Conservation (phyloP, 805 yeast species). For the Saccharomycopsis microspora region DNA sequence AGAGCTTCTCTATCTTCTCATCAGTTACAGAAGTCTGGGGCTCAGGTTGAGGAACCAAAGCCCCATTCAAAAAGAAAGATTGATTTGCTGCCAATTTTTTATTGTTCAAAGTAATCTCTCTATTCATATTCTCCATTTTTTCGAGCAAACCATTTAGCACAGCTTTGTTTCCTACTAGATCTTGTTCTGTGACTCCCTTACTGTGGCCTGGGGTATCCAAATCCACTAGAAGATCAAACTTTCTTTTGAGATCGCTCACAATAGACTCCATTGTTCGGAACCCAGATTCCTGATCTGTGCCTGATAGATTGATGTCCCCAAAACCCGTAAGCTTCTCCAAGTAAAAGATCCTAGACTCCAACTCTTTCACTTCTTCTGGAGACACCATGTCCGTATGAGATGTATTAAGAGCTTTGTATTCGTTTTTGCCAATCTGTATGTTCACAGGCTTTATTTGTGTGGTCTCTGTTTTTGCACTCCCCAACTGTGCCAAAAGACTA, state of each 20-base stretch:
- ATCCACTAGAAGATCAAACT: conserved; percentile 10
- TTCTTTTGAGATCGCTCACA: conserved; percentile 12
- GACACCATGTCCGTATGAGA: background rate
- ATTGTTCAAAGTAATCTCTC: conserved; percentile 12
- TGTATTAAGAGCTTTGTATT: background rate
- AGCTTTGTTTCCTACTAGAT: conserved; percentile 8
- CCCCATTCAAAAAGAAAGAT: conserved; percentile 5
- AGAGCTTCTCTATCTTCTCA: conserved; percentile 6
- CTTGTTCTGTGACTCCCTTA: background rate
- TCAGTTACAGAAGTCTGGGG: background rate
- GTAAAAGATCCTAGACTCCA: conserved; percentile 11
- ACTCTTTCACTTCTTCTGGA: conserved; percentile 8
- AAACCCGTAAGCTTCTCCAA: conserved; percentile 14
- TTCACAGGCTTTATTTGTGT: background rate
- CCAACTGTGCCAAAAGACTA: background rate
- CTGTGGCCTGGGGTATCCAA: background rate
- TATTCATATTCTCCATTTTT: conserved; percentile 14
- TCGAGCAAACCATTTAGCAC: conserved; percentile 1
- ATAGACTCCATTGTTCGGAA: conserved; percentile 11
- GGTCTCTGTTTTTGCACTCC: background rate
- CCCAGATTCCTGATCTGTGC: background rate
- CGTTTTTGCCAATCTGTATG: too few relatives aligned
- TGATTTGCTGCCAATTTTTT: conserved; percentile 12
- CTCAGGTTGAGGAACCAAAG: too few relatives aligned
- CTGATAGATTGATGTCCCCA: conserved; percentile 2